Conservation (phyloP, 1,284 basidiomycete species). For the Termitomyces sp. region DNA sequence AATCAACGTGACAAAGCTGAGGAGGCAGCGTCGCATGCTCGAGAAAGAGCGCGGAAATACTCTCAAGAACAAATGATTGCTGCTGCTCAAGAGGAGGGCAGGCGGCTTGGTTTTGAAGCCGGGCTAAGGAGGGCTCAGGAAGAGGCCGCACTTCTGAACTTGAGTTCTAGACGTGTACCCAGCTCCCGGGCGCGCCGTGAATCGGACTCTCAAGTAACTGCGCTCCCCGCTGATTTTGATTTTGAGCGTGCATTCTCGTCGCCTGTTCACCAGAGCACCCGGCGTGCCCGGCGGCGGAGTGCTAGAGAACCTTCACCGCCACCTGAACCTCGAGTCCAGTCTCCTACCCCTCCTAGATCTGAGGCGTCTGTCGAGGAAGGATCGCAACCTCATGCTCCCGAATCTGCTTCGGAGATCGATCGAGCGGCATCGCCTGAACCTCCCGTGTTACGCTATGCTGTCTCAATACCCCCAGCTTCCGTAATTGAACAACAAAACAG, state of each 20-base stretch:
- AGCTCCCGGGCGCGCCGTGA: background rate
- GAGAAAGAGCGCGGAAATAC: conserved; percentile 41
- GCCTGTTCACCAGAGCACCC: conserved; percentile 2
- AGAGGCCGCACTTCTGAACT: conserved; percentile 21
- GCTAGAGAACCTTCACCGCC: background rate
- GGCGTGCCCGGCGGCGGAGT: background rate
- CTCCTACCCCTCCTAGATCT: background rate
- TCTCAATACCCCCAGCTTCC: conserved; percentile 27
- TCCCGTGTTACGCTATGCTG: conserved; percentile 22
- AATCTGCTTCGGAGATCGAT: conserved; percentile 3
- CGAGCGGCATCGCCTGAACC: conserved; percentile 18
- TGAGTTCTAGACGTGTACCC: background rate
- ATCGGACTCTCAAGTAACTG: background rate
- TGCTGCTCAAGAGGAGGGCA: conserved; percentile 49
- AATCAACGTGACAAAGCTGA: conserved; percentile 48
- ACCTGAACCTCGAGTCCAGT: background rate
- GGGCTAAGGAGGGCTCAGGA: conserved; percentile 45
- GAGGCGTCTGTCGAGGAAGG: background rate
- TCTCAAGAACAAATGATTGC: conserved; percentile 42
- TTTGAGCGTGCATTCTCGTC: conserved; percentile 5
- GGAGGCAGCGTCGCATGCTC: conserved; percentile 37
- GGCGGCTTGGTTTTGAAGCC: conserved; percentile 47
- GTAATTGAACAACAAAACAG: conserved; percentile 22
- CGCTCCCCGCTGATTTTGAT: background rate
- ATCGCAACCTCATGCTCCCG: conserved; percentile 2